phyloP scores from a whole-genome alignment of 352 stramenopile species.

The Globisporangium cystogenes region DNA sequence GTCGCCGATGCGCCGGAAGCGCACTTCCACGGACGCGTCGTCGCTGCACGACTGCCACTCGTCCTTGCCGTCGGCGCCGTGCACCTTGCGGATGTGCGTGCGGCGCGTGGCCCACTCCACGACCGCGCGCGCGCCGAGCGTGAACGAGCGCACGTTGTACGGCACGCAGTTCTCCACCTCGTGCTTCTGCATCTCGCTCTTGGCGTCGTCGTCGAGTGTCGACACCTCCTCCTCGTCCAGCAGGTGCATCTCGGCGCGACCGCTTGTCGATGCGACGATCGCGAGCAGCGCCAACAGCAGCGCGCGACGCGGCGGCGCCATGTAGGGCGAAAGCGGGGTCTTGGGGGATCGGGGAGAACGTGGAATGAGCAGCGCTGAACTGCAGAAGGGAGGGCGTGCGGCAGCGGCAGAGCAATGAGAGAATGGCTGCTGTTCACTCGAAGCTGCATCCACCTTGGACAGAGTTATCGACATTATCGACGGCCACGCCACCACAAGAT shows the following conservation, averaged over 20 bases:
- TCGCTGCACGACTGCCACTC: conserved; percentile 69
- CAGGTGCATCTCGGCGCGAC: conserved; percentile 22
- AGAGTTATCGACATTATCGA: too few relatives aligned
- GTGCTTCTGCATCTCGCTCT: conserved; percentile 65
- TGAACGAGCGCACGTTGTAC: conserved; percentile 70
- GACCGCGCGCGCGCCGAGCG: conserved; percentile 40
- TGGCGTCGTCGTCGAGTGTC: conserved; percentile 38
- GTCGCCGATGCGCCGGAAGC: conserved; percentile 37
- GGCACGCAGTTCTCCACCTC: conserved; percentile 84
- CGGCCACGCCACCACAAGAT: too few relatives aligned
- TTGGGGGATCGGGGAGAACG: too few relatives aligned
- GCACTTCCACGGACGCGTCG: conserved; percentile 50
- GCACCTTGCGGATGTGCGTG: conserved; percentile 68
- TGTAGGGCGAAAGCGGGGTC: too few relatives aligned
- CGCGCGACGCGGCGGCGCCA: not conserved
- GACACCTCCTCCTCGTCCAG: conserved; percentile 30
- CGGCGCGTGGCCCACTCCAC: conserved; percentile 70
- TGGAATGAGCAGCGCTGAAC: too few relatives aligned
- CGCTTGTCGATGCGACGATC: not conserved
- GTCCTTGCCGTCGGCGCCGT: conserved; percentile 18
- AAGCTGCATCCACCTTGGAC: too few relatives aligned
- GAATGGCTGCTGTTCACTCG: too few relatives aligned
- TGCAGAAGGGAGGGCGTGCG: too few relatives aligned
- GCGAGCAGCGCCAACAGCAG: conserved; percentile 7
- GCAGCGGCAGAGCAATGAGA: not conserved